phyloP scores from a whole-genome alignment of 768 basidiomycete genomes.

The Tremella yokohamensis region DNA sequence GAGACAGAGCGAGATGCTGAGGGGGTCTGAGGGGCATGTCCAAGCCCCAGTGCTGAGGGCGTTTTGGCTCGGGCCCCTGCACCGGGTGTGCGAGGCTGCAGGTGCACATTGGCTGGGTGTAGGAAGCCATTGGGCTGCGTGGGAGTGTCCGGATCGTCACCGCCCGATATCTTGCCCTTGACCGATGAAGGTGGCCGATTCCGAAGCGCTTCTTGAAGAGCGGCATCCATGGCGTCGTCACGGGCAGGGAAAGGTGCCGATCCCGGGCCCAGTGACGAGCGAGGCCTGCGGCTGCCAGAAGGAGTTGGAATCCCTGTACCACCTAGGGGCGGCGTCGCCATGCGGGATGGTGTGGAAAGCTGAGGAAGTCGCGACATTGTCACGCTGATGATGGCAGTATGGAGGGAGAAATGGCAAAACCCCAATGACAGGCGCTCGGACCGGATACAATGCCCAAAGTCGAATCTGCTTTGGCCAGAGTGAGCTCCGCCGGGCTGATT shows the following conservation, averaged over 20 bases:
- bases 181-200: conserved; percentile 36
- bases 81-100: conserved; percentile 28
- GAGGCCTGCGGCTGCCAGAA: conserved; percentile 30
- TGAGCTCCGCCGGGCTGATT: too few relatives aligned
- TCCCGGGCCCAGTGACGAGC: conserved; percentile 33
- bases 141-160: conserved; percentile 33
- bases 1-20: conserved; percentile 28
- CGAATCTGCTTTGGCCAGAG: too few relatives aligned
- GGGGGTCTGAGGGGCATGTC: conserved; percentile 30
- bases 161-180: conserved; percentile 8
- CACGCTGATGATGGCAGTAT: too few relatives aligned
- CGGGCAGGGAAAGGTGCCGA: conserved; percentile 4
- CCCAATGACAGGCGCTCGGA: too few relatives aligned
- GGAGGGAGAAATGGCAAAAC: too few relatives aligned
- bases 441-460: too few relatives aligned
- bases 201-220: conserved; percentile 37
- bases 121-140: conserved; percentile 10
- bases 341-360: conserved; percentile 37
- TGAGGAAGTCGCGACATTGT: conserved; percentile 39
- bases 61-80: conserved; percentile 19
- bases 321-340: conserved; percentile 13
- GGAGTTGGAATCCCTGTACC: conserved; percentile 46
- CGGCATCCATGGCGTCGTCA: conserved; percentile 36
- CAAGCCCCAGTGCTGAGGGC: conserved; percentile 25
- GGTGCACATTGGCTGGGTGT: background rate